Evolutionary conservation across 345 rosid species (phyloP), one percentile per base, ranked within the genome.

Genomic region (Firmiana major): DNA sequence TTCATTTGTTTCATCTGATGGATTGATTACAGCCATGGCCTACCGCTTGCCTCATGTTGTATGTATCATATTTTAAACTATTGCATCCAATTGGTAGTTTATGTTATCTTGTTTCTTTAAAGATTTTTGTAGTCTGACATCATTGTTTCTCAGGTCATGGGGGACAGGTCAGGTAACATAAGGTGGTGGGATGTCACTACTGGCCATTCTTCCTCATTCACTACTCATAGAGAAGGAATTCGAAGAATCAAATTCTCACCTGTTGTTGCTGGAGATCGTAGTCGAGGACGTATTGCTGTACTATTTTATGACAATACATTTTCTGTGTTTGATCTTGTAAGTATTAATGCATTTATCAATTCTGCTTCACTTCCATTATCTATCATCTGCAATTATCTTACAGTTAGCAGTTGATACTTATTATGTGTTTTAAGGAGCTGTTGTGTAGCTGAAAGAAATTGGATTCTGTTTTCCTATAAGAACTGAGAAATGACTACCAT

Each of bases 131-230:
- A 74, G 26, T 72, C 46, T 85, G 75, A 75, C 73, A 68, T 70
- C 74, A 75, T 45, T 73, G 67, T 79, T 76, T 78, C 77, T 80
- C 87, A 89, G 93, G 91, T 86, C 81, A 86, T 86, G 88, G 88
- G 88, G 79, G 88, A 86, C 76, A 65, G 94, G 79, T 91, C 96
- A 22, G 98, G 99, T 82, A 93, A 87, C 84, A 90, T 95, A 80
- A 83, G 99, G 83, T 95, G 99, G 99, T 95, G 99, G 99, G 99
- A 95, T 87, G 93, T 95, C 75, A 93, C 88, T 77, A 93, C 92
- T 80, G 99, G 99, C 57, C 93, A 90, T 71, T 95, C 99, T 78
- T 95, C 99, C 74, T 90, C 98, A 79, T 93, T 95, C 75, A 91
- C 86, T 83, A 90, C 93, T 77, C 96, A 92, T 59, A 86, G 96